Evolutionary conservation across 495 filamentous ascomycete genomes (phyloP), one percentile per base, ranked within the genome.

Genomic region (Cryomyces minteri): DNA sequence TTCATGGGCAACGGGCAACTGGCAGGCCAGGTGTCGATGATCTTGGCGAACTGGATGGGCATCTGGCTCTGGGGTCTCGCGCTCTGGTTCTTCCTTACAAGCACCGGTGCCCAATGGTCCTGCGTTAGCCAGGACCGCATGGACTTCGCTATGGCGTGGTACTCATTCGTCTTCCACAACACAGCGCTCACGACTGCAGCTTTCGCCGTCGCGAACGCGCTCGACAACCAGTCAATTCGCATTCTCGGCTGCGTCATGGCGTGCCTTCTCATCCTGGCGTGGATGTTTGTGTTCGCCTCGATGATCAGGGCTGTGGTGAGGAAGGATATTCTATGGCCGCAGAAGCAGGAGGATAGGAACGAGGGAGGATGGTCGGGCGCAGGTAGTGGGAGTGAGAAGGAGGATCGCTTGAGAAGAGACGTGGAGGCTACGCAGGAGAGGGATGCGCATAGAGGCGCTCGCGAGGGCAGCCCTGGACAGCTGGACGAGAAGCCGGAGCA

Each of bases 31-130:
- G 61, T 81, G 1, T 44, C 71, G 31, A 67, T 60, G 52, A 67
- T 80, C 31, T 62, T 71, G 39, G 66, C 66, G 1, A 67, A 76
- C 48, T 81, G 76, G 63, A 47, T 72, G 0, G 74, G 78, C 1
- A 58, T 93, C 6, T 93, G 85, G 84, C 67, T 93, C 4, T 93
- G 84, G 83, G 84, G 77, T 0, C 63, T 92, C 29, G 82, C 84
- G 37, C 58, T 84, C 10, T 93, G 84, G 77, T 93, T 88, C 66
- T 92, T 93, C 59, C 65, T 88, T 47, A 77, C 88, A 8, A 76
- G 73, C 5, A 74, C 80, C 43, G 80, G 80, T 8, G 83, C 83
- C 9, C 74, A 88, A 48, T 80, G 67, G 70, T 79, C 77, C n/a
- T 77, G 79, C 33, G 66, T 82, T n/a, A 55, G 58, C 38, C 57